Evolutionary conservation across 1,139 yeast genomes (phyloP), one percentile per base, ranked within the genome.

Genomic region (Kurtzmaniella quercitrusa): DNA sequence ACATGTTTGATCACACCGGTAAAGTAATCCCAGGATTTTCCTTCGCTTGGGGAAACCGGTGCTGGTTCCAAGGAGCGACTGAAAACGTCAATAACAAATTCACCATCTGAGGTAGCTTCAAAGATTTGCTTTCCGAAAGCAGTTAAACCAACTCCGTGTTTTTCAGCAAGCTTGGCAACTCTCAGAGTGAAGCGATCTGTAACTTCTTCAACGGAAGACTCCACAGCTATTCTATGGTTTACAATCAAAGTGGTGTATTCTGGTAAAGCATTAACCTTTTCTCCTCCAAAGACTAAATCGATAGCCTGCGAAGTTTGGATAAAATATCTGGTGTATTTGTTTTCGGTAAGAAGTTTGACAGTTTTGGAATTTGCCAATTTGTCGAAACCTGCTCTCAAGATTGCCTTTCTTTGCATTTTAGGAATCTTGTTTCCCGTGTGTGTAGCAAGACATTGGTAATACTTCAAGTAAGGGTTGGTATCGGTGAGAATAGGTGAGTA

Each of bases 1-100:
- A 74, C 68, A 47, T 71, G 74, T 51, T 76, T 64, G n/a, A 70
- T 63, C 11, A 64, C 65, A 14, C 74, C 74, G 4, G 74, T 66
- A 45, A 71, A 59, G 42, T 65, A 59, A 39, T 63, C 56, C 75
- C 75, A 71, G 2, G 63, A 71, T 23, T 63, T 66, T 39, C 63
- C 73, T 38, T 61, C 50, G 5, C 56, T 43, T 3, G 76, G 75
- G 14, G 74, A 51, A 2, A 61, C 56, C 1, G 74, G 74, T 1
- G 76, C 71, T 12, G 68, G 59, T 39, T 66, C 66, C 26, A 64
- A 53, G 1, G 54, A 42, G 9, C 47, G 42, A 18, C 50, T 45
- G 36, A 45, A 42, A 17, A 42, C 44, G 8, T 50, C 41, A 20
- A 66, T 49, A 2, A 45, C 46, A 33, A 71, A 62, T 12, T 45